Evolutionary conservation across 352 stramenopile genomes (phyloP), one percentile per base, ranked within the genome.

Genomic region (Blastocystis sp.): DNA sequence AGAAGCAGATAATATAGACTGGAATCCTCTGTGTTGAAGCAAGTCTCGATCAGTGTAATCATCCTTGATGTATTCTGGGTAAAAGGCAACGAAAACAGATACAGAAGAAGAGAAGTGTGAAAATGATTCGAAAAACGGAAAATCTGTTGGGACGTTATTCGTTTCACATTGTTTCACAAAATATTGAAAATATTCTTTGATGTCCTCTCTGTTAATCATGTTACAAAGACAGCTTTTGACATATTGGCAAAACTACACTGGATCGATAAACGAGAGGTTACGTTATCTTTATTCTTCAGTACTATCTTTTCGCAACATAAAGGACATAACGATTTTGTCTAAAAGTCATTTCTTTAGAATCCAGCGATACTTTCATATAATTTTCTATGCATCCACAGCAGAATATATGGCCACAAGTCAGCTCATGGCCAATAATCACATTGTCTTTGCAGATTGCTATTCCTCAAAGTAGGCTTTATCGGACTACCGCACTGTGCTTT

Each of bases 401-500:
- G 26, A 80, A 80, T 13, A n/a, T 50, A n/a, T 80, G 70, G 26
- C 70, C 70, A 43, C 70, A 80, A 13, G n/a, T 9, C 13, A 80
- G 34, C 3, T 41, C 34, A 41, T 64, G 62, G 3, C 20, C 23
- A 26, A 80, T 26, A 9, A 64, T 15, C 20, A 9, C 39, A 29
- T 61, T 53, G 4, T 50, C n/a, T n/a, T 41, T 50, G n/a, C 70
- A 80, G 20, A 80, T 61, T 15, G 18, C 70, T 80, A 64, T 15
- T 34, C 2, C 11, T 37, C 20, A 39, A 39, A 68, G 11, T 26
- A 23, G 0, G n/a, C 9, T 68, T 68, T 68, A 20, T 37, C 18
- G 11, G 11, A 15, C n/a, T 37, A 39, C 20, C 59, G 26, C 20
- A 23, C 20, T 37, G 26, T 68, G 59, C 37, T 29, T 37, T 80